Conservation (phyloP, 805 yeast species). For the Spathaspora sp. region DNA sequence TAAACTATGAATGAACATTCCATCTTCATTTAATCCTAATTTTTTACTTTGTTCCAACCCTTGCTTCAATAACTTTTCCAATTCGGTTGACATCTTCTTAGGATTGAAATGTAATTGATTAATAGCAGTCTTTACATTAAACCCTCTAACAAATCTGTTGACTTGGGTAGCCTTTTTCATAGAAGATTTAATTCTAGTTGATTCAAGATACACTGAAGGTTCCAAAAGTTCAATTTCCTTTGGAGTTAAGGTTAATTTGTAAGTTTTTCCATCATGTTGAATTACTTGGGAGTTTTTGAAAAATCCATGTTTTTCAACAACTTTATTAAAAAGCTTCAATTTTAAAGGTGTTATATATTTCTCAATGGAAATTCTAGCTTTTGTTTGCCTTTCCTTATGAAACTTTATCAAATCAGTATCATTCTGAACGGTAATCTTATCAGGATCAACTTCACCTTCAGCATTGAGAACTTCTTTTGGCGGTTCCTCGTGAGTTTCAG, state of each 20-base stretch:
- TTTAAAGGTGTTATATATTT: slow-evolving; percentile 71
- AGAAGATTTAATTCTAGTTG: slow-evolving; percentile 81
- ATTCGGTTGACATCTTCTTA: slow-evolving; percentile 74
- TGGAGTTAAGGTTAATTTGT: slow-evolving; percentile 53
- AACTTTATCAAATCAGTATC: slow-evolving; percentile 46
- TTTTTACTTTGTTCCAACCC: slow-evolving; percentile 68
- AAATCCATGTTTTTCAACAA: slow-evolving; percentile 60
- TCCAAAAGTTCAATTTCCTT: slow-evolving; percentile 77
- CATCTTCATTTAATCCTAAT: slow-evolving; percentile 55
- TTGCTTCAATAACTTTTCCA: slow-evolving; percentile 67
- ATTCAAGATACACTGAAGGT: slow-evolving; percentile 80
- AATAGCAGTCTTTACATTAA: slow-evolving; percentile 74
- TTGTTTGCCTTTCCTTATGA: slow-evolving; percentile 38
- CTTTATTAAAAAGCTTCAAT: slow-evolving; percentile 55
- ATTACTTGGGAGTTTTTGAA: slow-evolving; percentile 62
- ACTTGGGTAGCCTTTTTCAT: slow-evolving; percentile 83
- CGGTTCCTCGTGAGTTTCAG: slow-evolving; percentile 2
- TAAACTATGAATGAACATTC: slow-evolving; percentile 68
- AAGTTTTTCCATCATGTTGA: slow-evolving; percentile 39
- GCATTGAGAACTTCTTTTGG: slow-evolving; percentile 2
- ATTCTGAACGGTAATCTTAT: slow-evolving; percentile 22
- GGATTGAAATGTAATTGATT: slow-evolving; percentile 88
- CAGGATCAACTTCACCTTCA: neutral
- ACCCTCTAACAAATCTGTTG: slow-evolving; percentile 68
- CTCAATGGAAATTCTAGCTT: slow-evolving; percentile 46